A percentile compares a stretch with the other conserved stretches of the same genome.
phyloP scores from a whole-genome alignment of 1,284 basidiomycete species.

The Fomes fomentarius region DNA sequence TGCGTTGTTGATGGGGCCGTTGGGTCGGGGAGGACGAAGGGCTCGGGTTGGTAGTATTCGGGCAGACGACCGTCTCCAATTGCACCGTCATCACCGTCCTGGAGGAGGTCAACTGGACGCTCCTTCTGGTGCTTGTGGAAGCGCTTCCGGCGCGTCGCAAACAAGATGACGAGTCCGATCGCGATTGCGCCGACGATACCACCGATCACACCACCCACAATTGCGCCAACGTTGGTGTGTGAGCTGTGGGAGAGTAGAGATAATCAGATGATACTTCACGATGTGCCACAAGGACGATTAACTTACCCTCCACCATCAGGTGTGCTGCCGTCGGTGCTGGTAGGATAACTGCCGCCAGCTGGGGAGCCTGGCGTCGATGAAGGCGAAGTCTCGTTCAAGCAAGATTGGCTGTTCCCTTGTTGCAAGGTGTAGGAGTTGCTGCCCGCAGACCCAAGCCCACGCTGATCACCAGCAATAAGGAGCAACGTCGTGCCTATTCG shows the following conservation, averaged over 20 bases:
- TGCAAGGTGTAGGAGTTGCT: constrained; percentile 59
- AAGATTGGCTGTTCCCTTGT: constrained; percentile 50
- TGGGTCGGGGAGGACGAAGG: constrained; percentile 69
- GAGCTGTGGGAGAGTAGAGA: constrained; percentile 7
- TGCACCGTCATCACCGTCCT: constrained; percentile 53
- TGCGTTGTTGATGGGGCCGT: constrained; percentile 42
- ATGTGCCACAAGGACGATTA: background rate
- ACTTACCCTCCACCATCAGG: constrained; percentile 20
- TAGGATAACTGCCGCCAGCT: constrained; percentile 76
- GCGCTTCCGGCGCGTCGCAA: constrained; percentile 54
- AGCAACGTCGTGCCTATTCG: constrained; percentile 65
- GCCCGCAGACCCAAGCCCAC: constrained; percentile 70
- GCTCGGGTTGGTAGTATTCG: constrained; percentile 72
- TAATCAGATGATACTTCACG: background rate
- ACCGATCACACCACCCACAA: constrained; percentile 73
- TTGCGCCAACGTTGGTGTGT: constrained; percentile 58
- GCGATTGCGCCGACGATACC: constrained; percentile 53
- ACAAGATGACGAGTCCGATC: constrained; percentile 48
- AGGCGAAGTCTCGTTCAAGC: constrained; percentile 62
- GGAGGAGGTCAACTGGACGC: constrained; percentile 64
- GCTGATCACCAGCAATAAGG: constrained; percentile 64
- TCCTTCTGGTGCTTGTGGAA: constrained; percentile 46
- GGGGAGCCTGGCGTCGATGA: constrained; percentile 76
- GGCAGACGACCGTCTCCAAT: constrained; percentile 50
- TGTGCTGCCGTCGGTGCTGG: constrained; percentile 41